Evolutionary conservation across 495 filamentous ascomycete species (phyloP).

Genomic region (Neurospora tetraspora): DNA sequence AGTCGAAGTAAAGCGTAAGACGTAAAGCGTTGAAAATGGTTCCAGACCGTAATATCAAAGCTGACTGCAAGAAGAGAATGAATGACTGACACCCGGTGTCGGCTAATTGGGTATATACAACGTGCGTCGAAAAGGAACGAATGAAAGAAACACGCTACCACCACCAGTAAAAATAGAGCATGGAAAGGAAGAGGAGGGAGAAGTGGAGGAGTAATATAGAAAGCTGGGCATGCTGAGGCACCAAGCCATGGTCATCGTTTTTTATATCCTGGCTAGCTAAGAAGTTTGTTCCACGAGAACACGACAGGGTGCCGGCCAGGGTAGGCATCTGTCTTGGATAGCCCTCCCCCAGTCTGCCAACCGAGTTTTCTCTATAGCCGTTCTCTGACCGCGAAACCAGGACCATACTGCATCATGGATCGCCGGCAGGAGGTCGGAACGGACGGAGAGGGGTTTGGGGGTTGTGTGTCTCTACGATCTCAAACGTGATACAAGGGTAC

Average conservation of each 20-base stretch:
- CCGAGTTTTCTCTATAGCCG: conserved; percentile 14
- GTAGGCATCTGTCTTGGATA: conserved; percentile 1
- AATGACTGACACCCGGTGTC: conserved; percentile 31
- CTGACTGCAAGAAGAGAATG: conserved; percentile 30
- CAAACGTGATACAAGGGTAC: conserved; percentile 32
- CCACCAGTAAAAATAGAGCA: conserved; percentile 26
- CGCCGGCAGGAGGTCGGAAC: conserved; percentile 15
- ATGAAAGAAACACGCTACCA: conserved; percentile 39
- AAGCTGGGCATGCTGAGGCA: conserved; percentile 9
- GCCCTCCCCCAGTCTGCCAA: conserved; percentile 2
- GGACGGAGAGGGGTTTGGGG: conserved; percentile 18
- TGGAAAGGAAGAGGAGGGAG: conserved; percentile 17
- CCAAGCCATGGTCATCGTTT: conserved; percentile 31
- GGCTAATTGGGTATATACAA: conserved; percentile 25
- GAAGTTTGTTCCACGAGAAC: conserved; percentile 15
- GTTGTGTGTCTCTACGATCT: conserved; percentile 29
- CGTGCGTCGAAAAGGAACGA: conserved; percentile 39
- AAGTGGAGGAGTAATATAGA: conserved; percentile 14
- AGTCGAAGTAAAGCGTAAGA: conserved; percentile 12
- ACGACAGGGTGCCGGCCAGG: not conserved
- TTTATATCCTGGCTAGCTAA: conserved; percentile 29
- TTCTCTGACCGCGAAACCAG: conserved; percentile 12
- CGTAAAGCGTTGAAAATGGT: conserved; percentile 26
- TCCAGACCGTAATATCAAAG: conserved; percentile 34
- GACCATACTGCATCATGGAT: conserved; percentile 18